A percentile compares a stretch with the other conserved stretches of the same genome.
Evolutionary conservation across 1,139 yeast species (phyloP).

Genomic region (Pichia sp.): DNA sequence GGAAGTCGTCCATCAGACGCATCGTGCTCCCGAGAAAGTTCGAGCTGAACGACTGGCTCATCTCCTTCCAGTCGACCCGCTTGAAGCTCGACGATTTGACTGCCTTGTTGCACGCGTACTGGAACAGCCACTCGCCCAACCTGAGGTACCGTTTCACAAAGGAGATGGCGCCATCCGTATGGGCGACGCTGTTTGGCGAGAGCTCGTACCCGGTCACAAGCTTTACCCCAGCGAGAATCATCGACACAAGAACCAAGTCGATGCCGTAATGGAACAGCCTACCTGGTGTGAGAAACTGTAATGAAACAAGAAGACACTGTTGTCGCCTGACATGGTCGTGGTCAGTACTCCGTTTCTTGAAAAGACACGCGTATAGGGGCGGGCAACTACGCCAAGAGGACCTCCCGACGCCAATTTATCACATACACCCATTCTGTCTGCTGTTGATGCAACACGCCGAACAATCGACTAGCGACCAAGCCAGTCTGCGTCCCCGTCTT

Average conservation of each 20-base stretch:
- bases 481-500: not conserved
- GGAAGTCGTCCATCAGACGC: slow-evolving; percentile 18
- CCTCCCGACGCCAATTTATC: not conserved
- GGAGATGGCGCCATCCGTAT: slow-evolving; percentile 49
- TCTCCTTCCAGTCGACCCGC: slow-evolving; percentile 16
- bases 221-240: slow-evolving; percentile 63
- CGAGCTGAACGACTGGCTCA: slow-evolving; percentile 12
- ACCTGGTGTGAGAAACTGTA: slow-evolving; percentile 35
- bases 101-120: slow-evolving; percentile 16
- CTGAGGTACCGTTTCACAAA: slow-evolving; percentile 48
- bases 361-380: too few species aligned
- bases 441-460: not conserved
- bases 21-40: slow-evolving; percentile 12
- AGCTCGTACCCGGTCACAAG: slow-evolving; percentile 55
- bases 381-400: too few species aligned
- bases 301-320: not conserved
- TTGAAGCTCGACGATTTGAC: slow-evolving; percentile 12
- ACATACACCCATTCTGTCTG: slow-evolving; percentile 1
- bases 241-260: slow-evolving; percentile 57
- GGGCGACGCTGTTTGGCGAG: slow-evolving; percentile 38
- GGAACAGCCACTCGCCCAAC: slow-evolving; percentile 30
- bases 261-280: slow-evolving; percentile 52
- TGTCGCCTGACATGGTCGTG: not conserved
- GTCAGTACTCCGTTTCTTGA: not conserved
- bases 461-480: too few species aligned